phyloP scores from a whole-genome alignment of 129 eudicot genomes.

The Centaurea solstitialis region DNA sequence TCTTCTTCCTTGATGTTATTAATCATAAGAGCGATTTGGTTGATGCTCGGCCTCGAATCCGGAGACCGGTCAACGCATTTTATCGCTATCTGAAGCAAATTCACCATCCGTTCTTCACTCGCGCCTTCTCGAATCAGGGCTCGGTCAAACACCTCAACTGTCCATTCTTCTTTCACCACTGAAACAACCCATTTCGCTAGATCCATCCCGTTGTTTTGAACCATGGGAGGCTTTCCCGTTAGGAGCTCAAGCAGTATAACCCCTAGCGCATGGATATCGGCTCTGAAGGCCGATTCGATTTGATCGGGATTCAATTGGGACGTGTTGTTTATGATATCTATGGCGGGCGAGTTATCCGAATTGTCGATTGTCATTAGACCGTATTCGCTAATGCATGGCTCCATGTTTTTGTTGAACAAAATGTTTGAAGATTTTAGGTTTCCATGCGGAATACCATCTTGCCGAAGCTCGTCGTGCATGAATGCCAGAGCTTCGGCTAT shows the following conservation, averaged over 20 bases:
- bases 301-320: constrained; percentile 28
- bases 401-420: constrained; percentile 63
- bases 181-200: constrained; percentile 74
- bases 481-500: constrained; percentile 62
- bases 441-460: constrained; percentile 61
- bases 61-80: constrained; percentile 60
- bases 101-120: constrained; percentile 81
- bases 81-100: constrained; percentile 64
- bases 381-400: constrained; percentile 69
- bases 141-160: constrained; percentile 74
- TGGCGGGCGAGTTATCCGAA: constrained; percentile 31
- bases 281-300: constrained; percentile 37
- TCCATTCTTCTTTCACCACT: constrained; percentile 80
- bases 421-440: constrained; percentile 85
- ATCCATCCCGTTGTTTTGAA: constrained; percentile 58
- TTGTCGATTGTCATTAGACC: constrained; percentile 51
- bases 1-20: constrained; percentile 61
- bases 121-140: constrained; percentile 60
- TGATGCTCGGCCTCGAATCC: constrained; percentile 57
- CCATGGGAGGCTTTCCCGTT: constrained; percentile 64
- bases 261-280: constrained; percentile 57
- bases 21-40: constrained; percentile 52
- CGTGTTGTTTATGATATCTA: background rate
- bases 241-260: constrained; percentile 68
- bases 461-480: constrained; percentile 59